Evolutionary conservation across 345 rosid species (phyloP), one percentile per base, ranked within the genome.

Genomic region (Aurinia saxatilis): DNA sequence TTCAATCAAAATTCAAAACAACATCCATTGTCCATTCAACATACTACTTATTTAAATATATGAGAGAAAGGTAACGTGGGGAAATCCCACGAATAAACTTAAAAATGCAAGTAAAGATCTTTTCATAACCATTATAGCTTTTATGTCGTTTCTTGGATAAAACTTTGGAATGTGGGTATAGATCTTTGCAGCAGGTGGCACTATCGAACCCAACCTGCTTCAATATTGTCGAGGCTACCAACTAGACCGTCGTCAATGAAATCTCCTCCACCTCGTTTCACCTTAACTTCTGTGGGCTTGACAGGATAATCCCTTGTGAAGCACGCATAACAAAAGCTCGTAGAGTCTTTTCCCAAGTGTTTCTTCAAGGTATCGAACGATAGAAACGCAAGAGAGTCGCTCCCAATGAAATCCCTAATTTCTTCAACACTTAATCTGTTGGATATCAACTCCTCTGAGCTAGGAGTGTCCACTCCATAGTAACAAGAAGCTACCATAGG

Each of bases 381-480:
- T 44, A 90, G 78, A 67, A 93, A 93, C 19, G 99, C 96, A 1
- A 93, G 90, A 2, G 96, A 84, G 69, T 93, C 95, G 1, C 85
- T 74, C 7, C 96, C 96, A 0, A 93, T 87, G 50, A 63, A 82
- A 34, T 85, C 87, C 67, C 81, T 77, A 12, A 90, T 74, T 75
- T 93, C 87, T 56, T 90, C 86, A 52, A 79, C 86, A 15, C 56
- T 87, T 96, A 93, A 81, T 66, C 99, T 80, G 42, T 93, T 93
- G 0, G 99, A 93, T 68, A 90, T 87, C 84, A 90, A 48, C 76
- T 87, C 97, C 77, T 84, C 91, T 0, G 97, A 68, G 83, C 97
- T 87, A 0, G 99, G 99, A 0, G 97, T 85, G 63, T 93, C 99
- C 56, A 93, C 99, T 17, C 99, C 97, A 37, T 90, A 90, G 37